phyloP scores from a whole-genome alignment of 1,284 basidiomycete genomes.

The Pisolithus thermaeus region DNA sequence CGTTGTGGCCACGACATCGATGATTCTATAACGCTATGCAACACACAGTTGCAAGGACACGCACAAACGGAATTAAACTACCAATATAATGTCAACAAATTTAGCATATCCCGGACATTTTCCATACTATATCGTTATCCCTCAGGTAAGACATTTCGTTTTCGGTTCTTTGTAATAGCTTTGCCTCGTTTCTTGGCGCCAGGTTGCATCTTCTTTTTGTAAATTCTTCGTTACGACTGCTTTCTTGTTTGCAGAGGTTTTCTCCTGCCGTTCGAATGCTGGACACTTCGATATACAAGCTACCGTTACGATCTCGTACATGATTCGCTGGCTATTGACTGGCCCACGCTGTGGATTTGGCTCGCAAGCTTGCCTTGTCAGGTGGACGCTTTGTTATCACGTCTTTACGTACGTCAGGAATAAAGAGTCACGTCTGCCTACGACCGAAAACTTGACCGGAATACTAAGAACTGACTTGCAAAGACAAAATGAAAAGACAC shows the following conservation, averaged over 20 bases:
- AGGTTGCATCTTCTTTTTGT: neutral
- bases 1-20: neutral
- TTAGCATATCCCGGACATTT: neutral
- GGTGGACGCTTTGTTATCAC: no score
- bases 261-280: neutral
- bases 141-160: neutral
- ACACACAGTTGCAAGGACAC: neutral
- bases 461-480: no score
- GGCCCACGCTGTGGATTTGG: no score
- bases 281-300: neutral
- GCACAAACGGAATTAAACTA: neutral
- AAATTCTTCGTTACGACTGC: neutral
- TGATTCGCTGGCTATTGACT: no score
- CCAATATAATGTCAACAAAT: no score
- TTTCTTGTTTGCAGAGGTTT: neutral
- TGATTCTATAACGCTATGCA: conserved; percentile 3
- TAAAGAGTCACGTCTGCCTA: no score
- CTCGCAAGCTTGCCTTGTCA: no score
- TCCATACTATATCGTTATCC: neutral
- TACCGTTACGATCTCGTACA: neutral
- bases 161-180: neutral
- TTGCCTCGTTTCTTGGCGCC: neutral
- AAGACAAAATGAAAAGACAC: no score
- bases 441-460: no score
- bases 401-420: no score